phyloP scores from a whole-genome alignment of 768 basidiomycete genomes.

The Termitomyces sp. region DNA sequence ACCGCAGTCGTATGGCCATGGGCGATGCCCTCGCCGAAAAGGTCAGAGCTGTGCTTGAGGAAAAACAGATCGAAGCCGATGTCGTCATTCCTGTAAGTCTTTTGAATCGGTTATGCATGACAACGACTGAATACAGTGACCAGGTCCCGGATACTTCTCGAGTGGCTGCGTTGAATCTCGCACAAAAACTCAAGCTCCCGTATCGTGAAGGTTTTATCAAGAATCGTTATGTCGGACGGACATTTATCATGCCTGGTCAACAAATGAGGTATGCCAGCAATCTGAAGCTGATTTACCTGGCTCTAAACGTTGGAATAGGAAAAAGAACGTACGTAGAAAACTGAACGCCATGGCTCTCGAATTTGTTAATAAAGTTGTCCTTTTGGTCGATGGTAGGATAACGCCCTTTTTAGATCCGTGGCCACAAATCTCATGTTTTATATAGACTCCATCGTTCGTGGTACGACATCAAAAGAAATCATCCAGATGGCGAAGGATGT shows the following conservation, averaged over 20 bases:
- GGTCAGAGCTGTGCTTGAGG: conserved; percentile 66
- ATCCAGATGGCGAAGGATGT: conserved; percentile 99
- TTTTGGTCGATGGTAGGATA: conserved; percentile 86
- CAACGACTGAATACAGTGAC: not conserved
- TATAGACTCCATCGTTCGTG: conserved; percentile 94
- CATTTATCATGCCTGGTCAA: conserved; percentile 99
- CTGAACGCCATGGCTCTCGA: conserved; percentile 98
- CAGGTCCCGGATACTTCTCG: conserved; percentile 95
- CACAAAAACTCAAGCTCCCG: conserved; percentile 82
- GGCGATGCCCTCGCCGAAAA: conserved; percentile 91
- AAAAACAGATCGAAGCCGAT: conserved; percentile 71
- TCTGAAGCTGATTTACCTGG: not conserved
- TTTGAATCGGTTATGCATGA: not conserved
- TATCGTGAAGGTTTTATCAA: conserved; percentile 99
- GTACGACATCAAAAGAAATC: conserved; percentile 98
- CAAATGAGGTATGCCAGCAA: conserved; percentile 63
- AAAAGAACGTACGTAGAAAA: conserved; percentile 92
- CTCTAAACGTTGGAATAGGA: conserved; percentile 35
- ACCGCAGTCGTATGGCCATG: conserved; percentile 99
- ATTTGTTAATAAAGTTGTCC: conserved; percentile 85
- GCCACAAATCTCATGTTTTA: not conserved
- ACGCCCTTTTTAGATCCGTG: not conserved
- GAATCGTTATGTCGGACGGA: conserved; percentile 96
- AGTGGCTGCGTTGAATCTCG: conserved; percentile 92
- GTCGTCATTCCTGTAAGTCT: conserved; percentile 87